Percentiles rank a stretch among this genome's conserved stretches.
These are phyloP conservation scores for Xylaria intraflava DNA, from an alignment of 495 filamentous ascomycete genomes.

Conservation along the genomic window DNA sequence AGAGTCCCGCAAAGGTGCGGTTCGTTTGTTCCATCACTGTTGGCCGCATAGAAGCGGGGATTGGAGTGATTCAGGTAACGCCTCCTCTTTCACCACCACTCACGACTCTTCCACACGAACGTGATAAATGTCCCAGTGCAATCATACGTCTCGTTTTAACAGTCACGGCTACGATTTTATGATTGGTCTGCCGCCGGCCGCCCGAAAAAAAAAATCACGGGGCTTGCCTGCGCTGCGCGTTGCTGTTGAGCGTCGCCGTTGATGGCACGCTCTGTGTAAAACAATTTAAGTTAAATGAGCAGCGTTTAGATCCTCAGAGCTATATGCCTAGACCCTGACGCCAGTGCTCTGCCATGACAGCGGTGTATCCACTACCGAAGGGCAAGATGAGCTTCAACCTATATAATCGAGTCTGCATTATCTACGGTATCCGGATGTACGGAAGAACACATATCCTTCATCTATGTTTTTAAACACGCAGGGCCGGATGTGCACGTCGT, in stretches of 20 bases:
- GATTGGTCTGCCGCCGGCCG: constrained; percentile 2
- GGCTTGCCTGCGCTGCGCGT: constrained; percentile 11
- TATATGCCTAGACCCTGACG: constrained; percentile 23
- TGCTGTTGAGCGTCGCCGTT: constrained; percentile 20
- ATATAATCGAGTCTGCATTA: neutral
- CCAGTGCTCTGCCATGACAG: constrained; percentile 23
- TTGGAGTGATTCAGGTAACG: constrained; percentile 17
- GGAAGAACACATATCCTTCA: neutral
- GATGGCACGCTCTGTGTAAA: constrained; percentile 16
- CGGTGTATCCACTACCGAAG: constrained; percentile 20
- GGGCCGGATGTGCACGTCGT: neutral
- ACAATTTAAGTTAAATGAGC: constrained; percentile 15
- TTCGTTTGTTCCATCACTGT: constrained; percentile 10
- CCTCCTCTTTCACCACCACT: constrained; percentile 15
- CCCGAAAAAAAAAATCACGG: neutral
- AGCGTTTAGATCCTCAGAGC: constrained; percentile 10
- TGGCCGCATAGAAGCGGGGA: constrained; percentile 17
- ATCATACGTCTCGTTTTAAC: constrained; percentile 3
- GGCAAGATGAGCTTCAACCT: neutral
- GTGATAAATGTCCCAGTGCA: constrained; percentile 9
- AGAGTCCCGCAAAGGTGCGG: neutral
- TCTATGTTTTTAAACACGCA: neutral
- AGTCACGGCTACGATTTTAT: neutral
- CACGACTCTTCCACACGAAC: constrained; percentile 17
- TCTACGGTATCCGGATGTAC: neutral